These are phyloP conservation scores for Neofusicoccum umdonicola DNA, from an alignment of 2,329 filamentous ascomycete genomes.

Conservation along the genomic window DNA sequence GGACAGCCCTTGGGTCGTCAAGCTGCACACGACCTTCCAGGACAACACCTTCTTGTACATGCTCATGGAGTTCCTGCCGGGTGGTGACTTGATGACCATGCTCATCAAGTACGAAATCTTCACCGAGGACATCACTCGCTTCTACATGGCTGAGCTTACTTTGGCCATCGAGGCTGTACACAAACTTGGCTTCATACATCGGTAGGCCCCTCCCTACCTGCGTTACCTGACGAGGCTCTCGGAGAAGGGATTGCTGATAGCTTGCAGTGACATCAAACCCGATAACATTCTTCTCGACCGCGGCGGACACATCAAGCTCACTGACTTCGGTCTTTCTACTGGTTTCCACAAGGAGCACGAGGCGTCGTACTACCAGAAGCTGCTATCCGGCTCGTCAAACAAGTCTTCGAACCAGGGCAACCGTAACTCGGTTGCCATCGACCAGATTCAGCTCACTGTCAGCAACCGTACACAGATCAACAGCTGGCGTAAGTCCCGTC, in stretches of 20 bases:
- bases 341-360: slow-evolving; percentile 98
- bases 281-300: slow-evolving; percentile 97
- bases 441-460: slow-evolving; percentile 97
- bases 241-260: slow-evolving; percentile 26
- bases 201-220: slow-evolving; percentile 57
- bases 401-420: slow-evolving; percentile 57
- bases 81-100: slow-evolving; percentile 99
- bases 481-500: slow-evolving; percentile 93
- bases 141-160: slow-evolving; percentile 98
- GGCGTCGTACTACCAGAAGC: slow-evolving; percentile 96
- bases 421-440: slow-evolving; percentile 89
- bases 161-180: slow-evolving; percentile 98
- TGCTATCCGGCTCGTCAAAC: slow-evolving; percentile 66
- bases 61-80: slow-evolving; percentile 98
- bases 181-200: slow-evolving; percentile 96
- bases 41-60: slow-evolving; percentile 96
- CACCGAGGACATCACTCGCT: slow-evolving; percentile 95
- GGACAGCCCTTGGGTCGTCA: slow-evolving; percentile 99
- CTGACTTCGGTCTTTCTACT: slow-evolving; percentile 95
- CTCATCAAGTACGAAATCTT: slow-evolving; percentile 99
- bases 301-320: slow-evolving; percentile 95
- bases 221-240: background rate
- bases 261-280: slow-evolving; percentile 87
- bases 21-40: slow-evolving; percentile 97
- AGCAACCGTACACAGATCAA: slow-evolving; percentile 98